phyloP scores from a whole-genome alignment of 2,329 filamentous ascomycete genomes.

The Calonectria honghensis region DNA sequence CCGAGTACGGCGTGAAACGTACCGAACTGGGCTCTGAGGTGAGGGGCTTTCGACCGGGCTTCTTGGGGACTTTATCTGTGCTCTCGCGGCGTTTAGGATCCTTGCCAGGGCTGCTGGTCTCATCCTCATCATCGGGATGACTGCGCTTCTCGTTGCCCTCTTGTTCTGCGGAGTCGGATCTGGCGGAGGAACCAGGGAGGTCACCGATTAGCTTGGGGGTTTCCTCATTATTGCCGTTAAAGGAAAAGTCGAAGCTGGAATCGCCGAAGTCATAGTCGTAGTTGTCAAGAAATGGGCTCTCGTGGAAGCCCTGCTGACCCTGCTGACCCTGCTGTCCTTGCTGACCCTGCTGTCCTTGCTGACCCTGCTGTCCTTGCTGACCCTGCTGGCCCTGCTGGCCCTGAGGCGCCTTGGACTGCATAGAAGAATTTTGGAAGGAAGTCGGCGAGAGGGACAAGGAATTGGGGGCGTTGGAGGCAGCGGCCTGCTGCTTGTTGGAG shows the following conservation, averaged over 20 bases:
- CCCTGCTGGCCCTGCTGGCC: constrained; percentile 58
- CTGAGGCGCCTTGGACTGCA: constrained; percentile 64
- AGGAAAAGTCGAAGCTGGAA: constrained; percentile 82
- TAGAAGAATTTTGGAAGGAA: constrained; percentile 70
- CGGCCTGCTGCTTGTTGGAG: constrained; percentile 73
- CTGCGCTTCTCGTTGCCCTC: constrained; percentile 81
- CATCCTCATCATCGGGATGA: constrained; percentile 81
- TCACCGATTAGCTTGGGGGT: constrained; percentile 85
- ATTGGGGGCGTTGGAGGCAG: constrained; percentile 61
- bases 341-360: constrained; percentile 47
- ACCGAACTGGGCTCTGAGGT: constrained; percentile 97
- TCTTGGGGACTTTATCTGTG: constrained; percentile 92
- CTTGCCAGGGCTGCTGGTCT: constrained; percentile 70
- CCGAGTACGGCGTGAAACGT: constrained; percentile 66
- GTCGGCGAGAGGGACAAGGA: constrained; percentile 67
- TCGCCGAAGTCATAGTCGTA: constrained; percentile 88
- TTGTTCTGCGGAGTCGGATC: constrained; percentile 75
- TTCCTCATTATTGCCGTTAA: constrained; percentile 63
- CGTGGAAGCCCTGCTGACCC: constrained; percentile 71
- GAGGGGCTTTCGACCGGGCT: constrained; percentile 95
- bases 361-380: constrained; percentile 61
- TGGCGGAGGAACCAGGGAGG: constrained; percentile 72
- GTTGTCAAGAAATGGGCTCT: constrained; percentile 86
- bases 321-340: constrained; percentile 61
- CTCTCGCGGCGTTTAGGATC: constrained; percentile 84